Percentiles rank a stretch among this genome's conserved stretches.
Evolutionary conservation across 2,329 filamentous ascomycete species (phyloP).

Genomic region (Ceratocystis albifundus): DNA sequence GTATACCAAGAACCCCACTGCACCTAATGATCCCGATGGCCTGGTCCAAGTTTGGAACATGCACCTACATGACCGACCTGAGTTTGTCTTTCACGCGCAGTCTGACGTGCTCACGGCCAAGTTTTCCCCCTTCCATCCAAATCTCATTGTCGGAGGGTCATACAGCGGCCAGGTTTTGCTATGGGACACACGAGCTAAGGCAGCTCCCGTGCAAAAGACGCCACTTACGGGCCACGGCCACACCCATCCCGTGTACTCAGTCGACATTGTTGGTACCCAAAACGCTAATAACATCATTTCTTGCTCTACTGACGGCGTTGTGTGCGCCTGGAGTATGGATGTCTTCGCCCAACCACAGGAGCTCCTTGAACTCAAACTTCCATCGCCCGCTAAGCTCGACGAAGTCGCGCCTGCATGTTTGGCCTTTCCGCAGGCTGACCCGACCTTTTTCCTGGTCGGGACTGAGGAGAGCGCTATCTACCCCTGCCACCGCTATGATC

Average conservation of each 20-base stretch:
- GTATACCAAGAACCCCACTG: conserved; percentile 94
- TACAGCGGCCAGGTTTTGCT: conserved; percentile 94
- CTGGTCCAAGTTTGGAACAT: conserved; percentile 95
- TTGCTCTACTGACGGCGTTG: conserved; percentile 88
- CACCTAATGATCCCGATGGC: conserved; percentile 85
- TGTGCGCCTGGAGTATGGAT: conserved; percentile 95
- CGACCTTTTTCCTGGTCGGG: conserved; percentile 93
- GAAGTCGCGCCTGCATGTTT: conserved; percentile 91
- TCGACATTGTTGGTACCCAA: conserved; percentile 92
- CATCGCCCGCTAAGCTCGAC: conserved; percentile 70
- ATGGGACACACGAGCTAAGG: conserved; percentile 89
- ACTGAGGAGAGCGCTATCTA: conserved; percentile 96
- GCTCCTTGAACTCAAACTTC: conserved; percentile 75
- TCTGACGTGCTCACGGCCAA: conserved; percentile 92
- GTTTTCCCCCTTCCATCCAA: conserved; percentile 97
- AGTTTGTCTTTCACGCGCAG: conserved; percentile 93
- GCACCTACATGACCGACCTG: conserved; percentile 84
- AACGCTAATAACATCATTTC: conserved; percentile 99
- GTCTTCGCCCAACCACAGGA: conserved; percentile 97
- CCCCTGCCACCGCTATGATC: conserved; percentile 92
- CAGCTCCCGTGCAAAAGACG: conserved; percentile 87
- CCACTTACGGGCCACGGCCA: conserved; percentile 90
- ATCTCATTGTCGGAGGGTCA: conserved; percentile 87
- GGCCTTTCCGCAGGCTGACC: conserved; percentile 87
- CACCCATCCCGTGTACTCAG: conserved; percentile 89